A percentile compares a stretch with the other conserved stretches of the same genome.
Conservation (phyloP, 75 land plant genomes). For the Ceratopteris richardii region DNA sequence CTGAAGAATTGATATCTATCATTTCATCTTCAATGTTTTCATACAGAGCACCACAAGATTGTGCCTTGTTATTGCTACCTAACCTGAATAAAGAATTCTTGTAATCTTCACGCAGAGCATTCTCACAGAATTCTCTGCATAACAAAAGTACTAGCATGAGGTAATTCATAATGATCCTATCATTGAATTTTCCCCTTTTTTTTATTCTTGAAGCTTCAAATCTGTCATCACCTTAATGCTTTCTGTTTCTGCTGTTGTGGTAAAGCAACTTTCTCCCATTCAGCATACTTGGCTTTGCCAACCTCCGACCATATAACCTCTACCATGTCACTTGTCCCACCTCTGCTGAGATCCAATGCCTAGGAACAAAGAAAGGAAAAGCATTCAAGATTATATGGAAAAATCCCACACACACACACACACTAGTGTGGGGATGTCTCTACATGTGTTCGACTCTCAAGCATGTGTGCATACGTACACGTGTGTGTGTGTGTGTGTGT, state of each 20-base stretch:
- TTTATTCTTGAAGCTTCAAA: too few relatives aligned
- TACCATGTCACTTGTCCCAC: conserved; percentile 54
- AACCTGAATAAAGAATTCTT: not conserved
- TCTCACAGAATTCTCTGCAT: not conserved
- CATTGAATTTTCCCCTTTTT: too few relatives aligned
- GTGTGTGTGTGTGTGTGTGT: too few relatives aligned
- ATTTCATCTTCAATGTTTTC: not conserved
- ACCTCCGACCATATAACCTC: conserved; percentile 91
- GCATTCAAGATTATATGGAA: too few relatives aligned
- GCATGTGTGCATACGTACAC: too few relatives aligned
- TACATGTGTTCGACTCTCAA: too few relatives aligned
- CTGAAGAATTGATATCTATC: not conserved
- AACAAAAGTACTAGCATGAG: not conserved
- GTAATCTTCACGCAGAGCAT: not conserved
- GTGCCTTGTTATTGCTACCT: not conserved
- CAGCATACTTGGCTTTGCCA: conserved; percentile 63
- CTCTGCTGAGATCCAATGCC: conserved; percentile 88
- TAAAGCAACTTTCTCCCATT: conserved; percentile 54
- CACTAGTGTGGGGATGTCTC: too few relatives aligned
- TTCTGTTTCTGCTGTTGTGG: conserved; percentile 45
- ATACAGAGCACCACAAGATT: too few relatives aligned
- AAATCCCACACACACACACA: too few relatives aligned
- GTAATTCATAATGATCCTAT: too few relatives aligned
- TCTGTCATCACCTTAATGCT: conserved; percentile 67
- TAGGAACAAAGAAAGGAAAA: conserved; percentile 9